Conservation (phyloP, 2,329 filamentous ascomycete species). For the Teratosphaeria pseudoeucalypti region DNA sequence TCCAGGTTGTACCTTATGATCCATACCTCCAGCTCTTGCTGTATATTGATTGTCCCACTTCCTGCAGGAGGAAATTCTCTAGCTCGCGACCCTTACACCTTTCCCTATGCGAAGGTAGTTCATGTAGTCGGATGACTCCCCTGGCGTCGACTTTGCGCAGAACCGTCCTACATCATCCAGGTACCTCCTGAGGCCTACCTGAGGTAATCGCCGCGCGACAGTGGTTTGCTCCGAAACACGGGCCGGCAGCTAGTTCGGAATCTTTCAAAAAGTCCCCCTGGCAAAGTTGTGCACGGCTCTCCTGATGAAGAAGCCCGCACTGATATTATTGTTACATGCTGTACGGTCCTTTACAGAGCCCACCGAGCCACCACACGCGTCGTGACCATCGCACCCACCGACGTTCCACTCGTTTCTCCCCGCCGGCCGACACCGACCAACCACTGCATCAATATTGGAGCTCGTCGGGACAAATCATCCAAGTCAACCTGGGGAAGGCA, state of each 20-base stretch:
- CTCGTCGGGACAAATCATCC: background rate
- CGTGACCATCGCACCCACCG: background rate
- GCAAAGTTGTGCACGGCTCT: background rate
- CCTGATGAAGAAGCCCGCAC: background rate
- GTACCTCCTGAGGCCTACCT: too few species aligned
- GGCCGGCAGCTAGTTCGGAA: background rate
- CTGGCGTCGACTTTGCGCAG: background rate
- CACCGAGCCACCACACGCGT: background rate
- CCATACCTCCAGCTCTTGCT: too few species aligned
- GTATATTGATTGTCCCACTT: background rate
- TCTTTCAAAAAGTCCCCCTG: background rate
- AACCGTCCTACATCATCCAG: background rate
- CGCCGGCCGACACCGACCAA: background rate
- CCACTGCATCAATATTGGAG: background rate
- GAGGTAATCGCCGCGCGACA: background rate
- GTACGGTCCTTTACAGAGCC: background rate
- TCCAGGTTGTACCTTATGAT: background rate
- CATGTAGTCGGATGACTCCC: background rate
- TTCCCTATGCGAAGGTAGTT: background rate
- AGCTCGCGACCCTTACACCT: background rate
- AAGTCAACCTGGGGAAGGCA: background rate
- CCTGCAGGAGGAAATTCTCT: background rate
- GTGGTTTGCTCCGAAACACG: background rate
- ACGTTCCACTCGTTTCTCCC: background rate
- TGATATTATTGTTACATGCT: background rate